Conservation (phyloP, 371 early-diverging fungal genomes). For the Lichtheimia hyalospora region DNA sequence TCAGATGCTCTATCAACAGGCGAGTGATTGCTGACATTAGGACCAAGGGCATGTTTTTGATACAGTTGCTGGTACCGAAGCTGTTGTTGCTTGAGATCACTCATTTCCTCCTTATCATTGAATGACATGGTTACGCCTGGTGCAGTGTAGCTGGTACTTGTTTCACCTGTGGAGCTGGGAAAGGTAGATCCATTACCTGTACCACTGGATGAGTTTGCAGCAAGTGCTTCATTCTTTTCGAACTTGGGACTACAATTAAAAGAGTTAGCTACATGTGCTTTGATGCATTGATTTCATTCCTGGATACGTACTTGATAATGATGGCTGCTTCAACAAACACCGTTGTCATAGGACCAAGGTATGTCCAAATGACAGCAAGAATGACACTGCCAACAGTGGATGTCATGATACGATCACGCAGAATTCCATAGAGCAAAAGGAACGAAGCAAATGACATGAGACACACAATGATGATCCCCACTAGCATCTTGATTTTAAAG, state of each 20-base stretch:
- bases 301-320: constrained; percentile 23
- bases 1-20: neutral
- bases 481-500: constrained; percentile 31
- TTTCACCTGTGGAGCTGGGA: neutral
- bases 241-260: constrained; percentile 12
- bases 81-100: constrained; percentile 23
- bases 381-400: constrained; percentile 17
- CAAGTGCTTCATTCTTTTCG: constrained; percentile 13
- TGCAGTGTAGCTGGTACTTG: constrained; percentile 1
- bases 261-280: neutral
- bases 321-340: constrained; percentile 26
- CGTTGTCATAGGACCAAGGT: constrained; percentile 22
- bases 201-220: constrained; percentile 1
- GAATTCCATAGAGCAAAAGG: constrained; percentile 27
- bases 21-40: neutral
- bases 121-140: constrained; percentile 3
- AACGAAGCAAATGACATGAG: constrained; percentile 25
- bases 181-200: neutral
- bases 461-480: constrained; percentile 20
- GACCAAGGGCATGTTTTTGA: constrained; percentile 12
- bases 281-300: neutral
- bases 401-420: constrained; percentile 25
- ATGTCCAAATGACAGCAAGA: constrained; percentile 26
- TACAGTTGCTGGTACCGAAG: constrained; percentile 13
- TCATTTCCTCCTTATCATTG: constrained; percentile 2